phyloP scores from a whole-genome alignment of 805 yeast genomes.

The Jamesozyma jinghongensis region DNA sequence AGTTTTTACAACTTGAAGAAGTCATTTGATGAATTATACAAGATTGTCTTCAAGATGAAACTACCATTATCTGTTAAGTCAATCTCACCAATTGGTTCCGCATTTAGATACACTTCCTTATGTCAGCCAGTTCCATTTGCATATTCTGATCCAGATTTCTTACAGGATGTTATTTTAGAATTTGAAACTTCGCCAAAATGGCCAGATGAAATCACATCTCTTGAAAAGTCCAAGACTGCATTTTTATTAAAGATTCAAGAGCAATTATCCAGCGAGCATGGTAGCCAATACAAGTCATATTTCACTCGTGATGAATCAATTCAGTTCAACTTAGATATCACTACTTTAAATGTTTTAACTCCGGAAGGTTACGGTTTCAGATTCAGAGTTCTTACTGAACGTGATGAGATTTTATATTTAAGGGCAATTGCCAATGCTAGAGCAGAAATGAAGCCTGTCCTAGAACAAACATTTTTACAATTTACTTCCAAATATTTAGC shows the following conservation, averaged over 20 bases:
- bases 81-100: conserved; percentile 63
- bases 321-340: conserved; percentile 54
- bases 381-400: conserved; percentile 67
- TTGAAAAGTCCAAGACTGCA: conserved; percentile 87
- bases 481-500: conserved; percentile 59
- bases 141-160: conserved; percentile 61
- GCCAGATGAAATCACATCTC: conserved; percentile 85
- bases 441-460: conserved; percentile 47
- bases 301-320: conserved; percentile 59
- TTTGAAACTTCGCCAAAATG: conserved; percentile 86
- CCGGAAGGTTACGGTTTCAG: conserved; percentile 89
- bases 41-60: conserved; percentile 41
- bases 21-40: conserved; percentile 53
- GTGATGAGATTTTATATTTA: conserved; percentile 67
- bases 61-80: conserved; percentile 68
- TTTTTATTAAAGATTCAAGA: conserved; percentile 65
- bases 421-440: conserved; percentile 61
- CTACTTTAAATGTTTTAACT: conserved; percentile 55
- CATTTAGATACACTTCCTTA: conserved; percentile 66
- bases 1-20: conserved; percentile 37
- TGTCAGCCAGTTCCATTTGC: conserved; percentile 80
- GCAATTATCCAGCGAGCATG: conserved; percentile 34
- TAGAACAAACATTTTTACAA: conserved; percentile 54
- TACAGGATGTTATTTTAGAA: conserved; percentile 73
- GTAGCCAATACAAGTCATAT: conserved; percentile 47